These are phyloP conservation scores for Backusella tarrabulga DNA, from an alignment of 192 early-diverging fungal genomes.

Conservation along the genomic window DNA sequence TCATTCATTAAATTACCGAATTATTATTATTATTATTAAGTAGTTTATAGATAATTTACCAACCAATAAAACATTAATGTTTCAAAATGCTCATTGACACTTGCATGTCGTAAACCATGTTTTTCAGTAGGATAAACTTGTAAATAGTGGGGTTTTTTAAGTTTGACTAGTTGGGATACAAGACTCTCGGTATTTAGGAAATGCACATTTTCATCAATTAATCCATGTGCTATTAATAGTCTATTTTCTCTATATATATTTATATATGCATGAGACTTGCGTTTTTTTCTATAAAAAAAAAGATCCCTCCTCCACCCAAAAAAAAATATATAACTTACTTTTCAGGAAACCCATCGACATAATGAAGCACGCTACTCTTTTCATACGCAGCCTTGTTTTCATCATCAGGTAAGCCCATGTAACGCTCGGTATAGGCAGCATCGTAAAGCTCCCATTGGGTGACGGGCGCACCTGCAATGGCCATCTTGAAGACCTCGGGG, in stretches of 20 bases:
- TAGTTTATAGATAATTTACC: slow-evolving; percentile 49
- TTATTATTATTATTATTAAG: not conserved
- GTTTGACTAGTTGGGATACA: slow-evolving; percentile 48
- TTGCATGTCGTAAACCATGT: slow-evolving; percentile 64
- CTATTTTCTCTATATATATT: slow-evolving; percentile 59
- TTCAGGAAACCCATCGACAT: slow-evolving; percentile 55
- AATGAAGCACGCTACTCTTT: slow-evolving; percentile 50
- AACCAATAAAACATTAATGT: slow-evolving; percentile 66
- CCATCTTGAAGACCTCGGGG: slow-evolving; percentile 59
- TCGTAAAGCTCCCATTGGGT: slow-evolving; percentile 76
- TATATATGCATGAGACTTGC: too few relatives aligned
- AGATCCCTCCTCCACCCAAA: too few relatives aligned
- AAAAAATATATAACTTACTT: slow-evolving; percentile 34
- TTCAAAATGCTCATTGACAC: slow-evolving; percentile 77
- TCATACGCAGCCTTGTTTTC: slow-evolving; percentile 49
- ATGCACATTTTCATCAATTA: slow-evolving; percentile 81
- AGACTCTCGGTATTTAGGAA: slow-evolving; percentile 60
- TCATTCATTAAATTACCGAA: too few relatives aligned
- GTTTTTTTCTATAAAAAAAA: not conserved
- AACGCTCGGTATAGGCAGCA: slow-evolving; percentile 72
- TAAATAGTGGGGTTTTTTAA: slow-evolving; percentile 57
- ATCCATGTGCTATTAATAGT: slow-evolving; percentile 68
- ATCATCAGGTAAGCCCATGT: slow-evolving; percentile 53
- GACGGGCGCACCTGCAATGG: slow-evolving; percentile 70
- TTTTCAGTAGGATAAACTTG: slow-evolving; percentile 76